phyloP scores from a whole-genome alignment of 768 basidiomycete species.

The Bullera alba region DNA sequence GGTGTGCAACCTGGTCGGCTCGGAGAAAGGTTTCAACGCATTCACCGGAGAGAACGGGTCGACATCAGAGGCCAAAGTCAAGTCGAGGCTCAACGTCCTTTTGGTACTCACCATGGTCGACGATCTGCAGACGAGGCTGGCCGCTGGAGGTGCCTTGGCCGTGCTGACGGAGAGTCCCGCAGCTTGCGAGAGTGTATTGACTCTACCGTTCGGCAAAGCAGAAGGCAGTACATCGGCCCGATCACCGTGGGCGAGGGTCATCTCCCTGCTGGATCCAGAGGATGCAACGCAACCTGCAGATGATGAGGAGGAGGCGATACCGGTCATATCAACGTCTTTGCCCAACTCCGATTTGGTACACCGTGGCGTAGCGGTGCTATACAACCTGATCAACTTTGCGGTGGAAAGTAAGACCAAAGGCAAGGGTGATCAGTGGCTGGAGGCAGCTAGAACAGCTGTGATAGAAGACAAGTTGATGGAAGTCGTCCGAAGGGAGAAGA shows the following conservation, averaged over 20 bases:
- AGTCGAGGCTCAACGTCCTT: conserved; percentile 61
- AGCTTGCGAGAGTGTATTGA: conserved; percentile 59
- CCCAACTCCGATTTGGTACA: conserved; percentile 59
- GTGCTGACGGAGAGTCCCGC: conserved; percentile 60
- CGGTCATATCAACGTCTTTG: conserved; percentile 25
- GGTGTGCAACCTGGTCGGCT: conserved; percentile 79
- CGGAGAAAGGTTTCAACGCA: conserved; percentile 66
- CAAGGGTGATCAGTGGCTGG: conserved; percentile 44
- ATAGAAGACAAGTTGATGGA: conserved; percentile 52
- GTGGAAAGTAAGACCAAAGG: conserved; percentile 45
- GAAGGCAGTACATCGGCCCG: not conserved
- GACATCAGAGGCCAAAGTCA: conserved; percentile 3
- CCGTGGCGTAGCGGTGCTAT: conserved; percentile 67
- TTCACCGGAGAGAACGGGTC: conserved; percentile 51
- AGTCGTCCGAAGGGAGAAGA: conserved; percentile 7
- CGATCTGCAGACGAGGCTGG: conserved; percentile 73
- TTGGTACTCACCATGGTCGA: conserved; percentile 79
- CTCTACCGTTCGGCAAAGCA: conserved; percentile 50
- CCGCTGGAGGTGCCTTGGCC: conserved; percentile 86
- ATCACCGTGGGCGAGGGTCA: conserved; percentile 56
- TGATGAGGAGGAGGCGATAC: conserved; percentile 29
- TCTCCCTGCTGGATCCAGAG: conserved; percentile 54
- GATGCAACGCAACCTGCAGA: too few relatives aligned
- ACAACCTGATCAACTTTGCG: conserved; percentile 52
- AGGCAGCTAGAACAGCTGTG: conserved; percentile 55